Evolutionary conservation across 73 alveolate species (phyloP), one percentile per base, ranked within the genome.

Genomic region (Paraurostyla sp.): DNA sequence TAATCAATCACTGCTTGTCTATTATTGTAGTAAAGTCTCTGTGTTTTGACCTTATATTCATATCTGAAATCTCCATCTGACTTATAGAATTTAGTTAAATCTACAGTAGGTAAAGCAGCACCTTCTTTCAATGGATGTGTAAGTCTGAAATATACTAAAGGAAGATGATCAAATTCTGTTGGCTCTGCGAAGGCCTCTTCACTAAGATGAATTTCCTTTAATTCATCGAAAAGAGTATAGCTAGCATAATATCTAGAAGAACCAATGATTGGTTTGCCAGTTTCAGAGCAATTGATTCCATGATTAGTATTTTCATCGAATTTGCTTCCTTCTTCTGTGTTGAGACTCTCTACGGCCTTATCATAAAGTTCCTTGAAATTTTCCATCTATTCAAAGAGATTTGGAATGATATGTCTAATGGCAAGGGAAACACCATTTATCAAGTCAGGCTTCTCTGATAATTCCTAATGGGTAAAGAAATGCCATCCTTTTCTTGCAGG

Each of bases 121-220:
- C 35, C 89, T 6, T 54, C 80, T 60, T 78, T 78, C 4, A 78
- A 60, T 13, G 48, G 38, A 51, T 54, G 78, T 0, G 76, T 40
- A 0, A 78, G 30, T 54, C 89, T 78, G 80, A 78, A 54, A 33
- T 78, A 78, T 16, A 78, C 60, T 3, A 51, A 42, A 6, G 89
- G 89, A 6, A 52, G 15, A 42, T 52, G 76, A 36, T 78, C 89
- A 29, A 0, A 78, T 40, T 78, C 58, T 18, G 32, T 50, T n/a
- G 87, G 87, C n/a, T 45, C 87, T 1, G 29, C 42, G 71, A 73
- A 73, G 23, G 87, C 87, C 46, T 73, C 87, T 33, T 73, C 87
- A 6, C 56, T 23, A 7, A 73, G 42, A 35, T 73, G 9, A 50
- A 73, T 29, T 43, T 73, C 71, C 33, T 48, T 73, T 13, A 22